A percentile compares a stretch with the other conserved stretches of the same genome.
Conservation (phyloP, 164 flowering plant genomes). For the Magnolia officinalis region DNA sequence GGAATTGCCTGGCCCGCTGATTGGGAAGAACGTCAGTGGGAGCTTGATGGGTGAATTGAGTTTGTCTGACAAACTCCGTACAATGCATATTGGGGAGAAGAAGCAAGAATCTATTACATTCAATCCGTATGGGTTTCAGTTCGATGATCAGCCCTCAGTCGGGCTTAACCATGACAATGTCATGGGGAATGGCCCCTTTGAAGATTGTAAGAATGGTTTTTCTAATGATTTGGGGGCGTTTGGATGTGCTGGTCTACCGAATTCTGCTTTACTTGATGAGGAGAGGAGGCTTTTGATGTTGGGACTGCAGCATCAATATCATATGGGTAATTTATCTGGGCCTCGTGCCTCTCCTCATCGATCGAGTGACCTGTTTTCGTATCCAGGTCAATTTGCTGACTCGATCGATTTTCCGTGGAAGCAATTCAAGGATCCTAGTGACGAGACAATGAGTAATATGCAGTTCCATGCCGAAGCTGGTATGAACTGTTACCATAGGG, state of each 20-base stretch:
- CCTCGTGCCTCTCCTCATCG: constrained; percentile 7
- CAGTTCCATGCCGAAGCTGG: constrained; percentile 5
- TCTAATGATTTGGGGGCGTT: constrained; percentile 8
- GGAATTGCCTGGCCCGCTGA: constrained; percentile 15
- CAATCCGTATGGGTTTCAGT: constrained; percentile 21
- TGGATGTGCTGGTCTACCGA: neutral
- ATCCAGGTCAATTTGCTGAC: constrained; percentile 1
- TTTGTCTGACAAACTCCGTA: constrained; percentile 24
- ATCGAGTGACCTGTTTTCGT: constrained; percentile 8
- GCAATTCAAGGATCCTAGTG: neutral
- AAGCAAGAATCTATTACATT: constrained; percentile 8
- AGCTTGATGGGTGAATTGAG: constrained; percentile 21
- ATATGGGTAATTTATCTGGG: constrained; percentile 14
- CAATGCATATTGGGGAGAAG: constrained; percentile 29
- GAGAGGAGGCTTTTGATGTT: constrained; percentile 15
- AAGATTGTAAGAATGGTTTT: constrained; percentile 16
- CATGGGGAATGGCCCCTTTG: constrained; percentile 12
- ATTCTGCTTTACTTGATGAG: constrained; percentile 2
- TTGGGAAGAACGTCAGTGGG: constrained; percentile 16
- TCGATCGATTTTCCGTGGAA: constrained; percentile 10
- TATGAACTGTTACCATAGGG: constrained; percentile 11
- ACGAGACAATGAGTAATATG: constrained; percentile 7
- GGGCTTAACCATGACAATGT: constrained; percentile 11
- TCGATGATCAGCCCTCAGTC: constrained; percentile 5
- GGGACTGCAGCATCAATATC: constrained; percentile 15